These are phyloP conservation scores for Takashimella tepidaria DNA, from an alignment of 1,284 basidiomycete genomes.

Conservation along the genomic window DNA sequence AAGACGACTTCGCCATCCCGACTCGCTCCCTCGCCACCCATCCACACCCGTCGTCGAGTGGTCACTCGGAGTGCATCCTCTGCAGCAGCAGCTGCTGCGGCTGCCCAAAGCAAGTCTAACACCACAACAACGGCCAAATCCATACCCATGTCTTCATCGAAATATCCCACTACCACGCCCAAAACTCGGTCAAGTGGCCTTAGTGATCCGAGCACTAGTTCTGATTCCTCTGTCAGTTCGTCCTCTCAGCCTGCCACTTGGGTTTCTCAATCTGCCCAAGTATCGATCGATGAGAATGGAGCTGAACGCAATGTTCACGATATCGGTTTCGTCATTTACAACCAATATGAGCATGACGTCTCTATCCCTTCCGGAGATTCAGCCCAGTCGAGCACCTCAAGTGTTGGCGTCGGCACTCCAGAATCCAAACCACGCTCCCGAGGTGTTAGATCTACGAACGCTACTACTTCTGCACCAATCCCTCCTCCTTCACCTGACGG, in stretches of 20 bases:
- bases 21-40: not conserved
- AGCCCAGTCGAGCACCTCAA: not conserved
- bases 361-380: too few relatives aligned
- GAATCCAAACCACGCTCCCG: not conserved
- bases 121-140: too few relatives aligned
- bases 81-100: not conserved
- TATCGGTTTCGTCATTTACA: slow-evolving; percentile 23
- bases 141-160: too few relatives aligned
- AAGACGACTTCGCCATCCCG: not conserved
- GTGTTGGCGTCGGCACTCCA: not conserved
- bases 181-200: too few relatives aligned
- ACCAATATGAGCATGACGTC: slow-evolving; percentile 14
- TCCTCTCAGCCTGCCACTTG: not conserved
- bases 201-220: too few relatives aligned
- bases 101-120: too few relatives aligned
- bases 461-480: not conserved
- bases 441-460: not conserved
- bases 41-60: not conserved
- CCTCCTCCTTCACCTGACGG: not conserved
- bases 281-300: slow-evolving; percentile 7
- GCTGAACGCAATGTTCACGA: slow-evolving; percentile 19
- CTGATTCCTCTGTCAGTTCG: too few relatives aligned
- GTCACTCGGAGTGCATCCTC: not conserved
- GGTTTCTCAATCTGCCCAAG: too few relatives aligned
- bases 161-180: too few relatives aligned